A percentile compares a stretch with the other conserved stretches of the same genome.
Conservation (phyloP, 75 land plant species). For the Selaginella tamariscina region DNA sequence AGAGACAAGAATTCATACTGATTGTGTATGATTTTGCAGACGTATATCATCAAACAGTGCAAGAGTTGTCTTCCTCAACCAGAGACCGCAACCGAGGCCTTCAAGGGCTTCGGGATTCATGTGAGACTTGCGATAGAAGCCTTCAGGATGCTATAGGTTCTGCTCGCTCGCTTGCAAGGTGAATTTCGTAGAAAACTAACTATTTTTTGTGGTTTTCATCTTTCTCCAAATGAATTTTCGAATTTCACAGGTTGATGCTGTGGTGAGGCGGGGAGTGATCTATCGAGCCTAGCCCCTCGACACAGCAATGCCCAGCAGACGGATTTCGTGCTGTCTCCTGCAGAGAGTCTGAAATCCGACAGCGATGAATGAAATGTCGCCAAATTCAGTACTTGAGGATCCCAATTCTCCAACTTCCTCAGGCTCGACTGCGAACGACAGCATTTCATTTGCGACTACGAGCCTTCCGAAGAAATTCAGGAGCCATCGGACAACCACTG, state of each 20-base stretch:
- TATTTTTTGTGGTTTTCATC: not conserved
- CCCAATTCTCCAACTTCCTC: slow-evolving; percentile 15
- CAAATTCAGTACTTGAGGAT: slow-evolving; percentile 14
- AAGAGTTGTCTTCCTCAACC: slow-evolving; percentile 55
- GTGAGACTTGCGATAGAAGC: slow-evolving; percentile 23
- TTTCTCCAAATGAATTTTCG: too few relatives aligned
- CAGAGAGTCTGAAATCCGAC: slow-evolving; percentile 17
- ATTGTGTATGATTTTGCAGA: slow-evolving; percentile 20
- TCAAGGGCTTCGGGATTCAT: slow-evolving; percentile 19
- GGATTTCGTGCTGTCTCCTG: slow-evolving; percentile 11
- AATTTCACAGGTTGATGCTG: slow-evolving; percentile 19
- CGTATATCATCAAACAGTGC: slow-evolving; percentile 63
- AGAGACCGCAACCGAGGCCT: slow-evolving; percentile 27
- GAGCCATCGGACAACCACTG: not conserved
- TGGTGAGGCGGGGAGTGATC: slow-evolving; percentile 9
- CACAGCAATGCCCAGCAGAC: slow-evolving; percentile 8
- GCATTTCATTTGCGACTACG: not conserved
- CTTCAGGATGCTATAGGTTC: slow-evolving; percentile 21
- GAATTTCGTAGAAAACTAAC: not conserved
- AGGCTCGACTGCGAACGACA: not conserved
- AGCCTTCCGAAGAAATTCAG: not conserved
- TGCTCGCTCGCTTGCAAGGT: slow-evolving; percentile 28
- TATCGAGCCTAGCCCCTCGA: slow-evolving; percentile 15
- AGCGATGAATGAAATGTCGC: slow-evolving; percentile 15
- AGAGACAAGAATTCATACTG: too few relatives aligned